A percentile compares a stretch with the other conserved stretches of the same genome.
These are phyloP conservation scores for Colletotrichum chrysophilum DNA, from an alignment of 2,329 filamentous ascomycete species.

Conservation along the genomic window DNA sequence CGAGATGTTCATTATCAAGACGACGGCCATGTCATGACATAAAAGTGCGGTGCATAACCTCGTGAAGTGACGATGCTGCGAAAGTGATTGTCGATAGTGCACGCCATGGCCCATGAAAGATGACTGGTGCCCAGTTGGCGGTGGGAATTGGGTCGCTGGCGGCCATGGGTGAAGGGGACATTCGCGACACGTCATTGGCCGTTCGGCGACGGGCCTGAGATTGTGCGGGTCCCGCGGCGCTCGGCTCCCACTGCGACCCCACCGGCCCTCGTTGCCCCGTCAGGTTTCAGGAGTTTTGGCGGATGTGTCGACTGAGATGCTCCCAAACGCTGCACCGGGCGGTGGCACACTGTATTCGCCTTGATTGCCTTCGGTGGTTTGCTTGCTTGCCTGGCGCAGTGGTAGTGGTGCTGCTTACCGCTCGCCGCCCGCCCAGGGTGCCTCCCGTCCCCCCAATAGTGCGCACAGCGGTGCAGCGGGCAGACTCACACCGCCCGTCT, in stretches of 20 bases:
- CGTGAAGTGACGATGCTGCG: neutral
- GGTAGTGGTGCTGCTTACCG: neutral
- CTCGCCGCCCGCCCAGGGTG: neutral
- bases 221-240: neutral
- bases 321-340: neutral
- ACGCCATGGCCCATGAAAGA: neutral
- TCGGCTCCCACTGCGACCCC: neutral
- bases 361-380: neutral
- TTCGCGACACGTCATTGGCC: neutral
- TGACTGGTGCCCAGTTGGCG: neutral
- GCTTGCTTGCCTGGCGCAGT: neutral
- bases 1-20: neutral
- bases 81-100: neutral
- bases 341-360: neutral
- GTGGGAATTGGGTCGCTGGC: neutral
- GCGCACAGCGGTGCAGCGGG: neutral
- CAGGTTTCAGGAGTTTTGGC: slow-evolving; percentile 29
- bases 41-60: neutral
- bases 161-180: neutral
- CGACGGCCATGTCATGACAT: neutral
- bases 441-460: neutral
- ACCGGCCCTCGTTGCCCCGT: slow-evolving; percentile 33
- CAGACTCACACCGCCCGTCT: slow-evolving; percentile 4
- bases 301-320: neutral
- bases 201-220: neutral